Evolutionary conservation across 495 filamentous ascomycete genomes (phyloP).

Genomic region (Polyplosphaeria fusca): DNA sequence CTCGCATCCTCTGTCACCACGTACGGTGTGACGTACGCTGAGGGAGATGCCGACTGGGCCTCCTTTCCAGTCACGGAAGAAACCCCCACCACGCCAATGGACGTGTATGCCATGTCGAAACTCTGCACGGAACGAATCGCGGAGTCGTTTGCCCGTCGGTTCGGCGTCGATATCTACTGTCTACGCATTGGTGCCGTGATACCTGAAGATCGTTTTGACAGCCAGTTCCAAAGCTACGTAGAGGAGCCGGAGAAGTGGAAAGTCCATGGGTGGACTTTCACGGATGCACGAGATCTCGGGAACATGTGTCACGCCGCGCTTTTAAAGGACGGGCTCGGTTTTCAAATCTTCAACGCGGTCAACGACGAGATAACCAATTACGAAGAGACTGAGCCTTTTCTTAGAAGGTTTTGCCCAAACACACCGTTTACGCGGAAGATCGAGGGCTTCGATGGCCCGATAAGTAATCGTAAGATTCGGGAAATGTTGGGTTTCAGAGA

Average conservation of each 20-base stretch:
- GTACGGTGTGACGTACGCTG: constrained; percentile 14
- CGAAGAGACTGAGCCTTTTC: constrained; percentile 1
- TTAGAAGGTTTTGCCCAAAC: neutral
- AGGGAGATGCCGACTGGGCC: constrained; percentile 1
- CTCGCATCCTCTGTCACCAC: constrained; percentile 7
- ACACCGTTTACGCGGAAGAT: neutral
- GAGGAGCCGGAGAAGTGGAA: constrained; percentile 8
- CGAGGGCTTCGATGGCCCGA: neutral
- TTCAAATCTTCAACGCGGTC: constrained; percentile 10
- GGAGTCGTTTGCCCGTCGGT: constrained; percentile 2
- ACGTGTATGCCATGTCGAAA: constrained; percentile 13
- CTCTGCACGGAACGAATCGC: constrained; percentile 6
- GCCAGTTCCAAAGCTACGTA: neutral
- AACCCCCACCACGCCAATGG: constrained; percentile 5
- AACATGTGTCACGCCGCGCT: constrained; percentile 1
- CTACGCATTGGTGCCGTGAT: constrained; percentile 6
- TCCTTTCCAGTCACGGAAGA: constrained; percentile 8
- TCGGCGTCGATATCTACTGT: too few relatives aligned
- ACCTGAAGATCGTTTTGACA: neutral
- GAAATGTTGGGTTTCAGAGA: constrained; percentile 11
- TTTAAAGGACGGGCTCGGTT: constrained; percentile 4
- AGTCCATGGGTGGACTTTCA: constrained; percentile 7
- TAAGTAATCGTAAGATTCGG: constrained; percentile 13
- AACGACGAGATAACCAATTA: constrained; percentile 13
- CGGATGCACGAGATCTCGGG: constrained; percentile 12